These are phyloP conservation scores for Allantophomopsis lycopodina DNA, from an alignment of 2,329 filamentous ascomycete species.

Conservation along the genomic window DNA sequence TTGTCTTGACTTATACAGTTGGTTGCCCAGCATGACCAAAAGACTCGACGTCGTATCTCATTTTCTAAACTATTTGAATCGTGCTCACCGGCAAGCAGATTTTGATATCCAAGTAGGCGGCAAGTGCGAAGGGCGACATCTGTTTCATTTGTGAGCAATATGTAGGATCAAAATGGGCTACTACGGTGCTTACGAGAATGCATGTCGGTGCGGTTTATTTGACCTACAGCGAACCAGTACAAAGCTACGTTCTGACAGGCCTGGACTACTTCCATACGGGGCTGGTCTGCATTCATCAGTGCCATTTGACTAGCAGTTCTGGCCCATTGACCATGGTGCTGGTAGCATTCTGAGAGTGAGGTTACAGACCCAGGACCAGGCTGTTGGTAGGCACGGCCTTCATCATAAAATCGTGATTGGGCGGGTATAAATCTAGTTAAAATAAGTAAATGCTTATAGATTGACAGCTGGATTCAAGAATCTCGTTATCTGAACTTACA, in stretches of 20 bases:
- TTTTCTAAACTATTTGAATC: not conserved
- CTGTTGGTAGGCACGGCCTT: too few relatives aligned
- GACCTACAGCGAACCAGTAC: conserved; percentile 7
- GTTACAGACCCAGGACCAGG: too few relatives aligned
- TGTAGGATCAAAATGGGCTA: not conserved
- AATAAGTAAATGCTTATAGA: too few relatives aligned
- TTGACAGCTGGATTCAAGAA: too few relatives aligned
- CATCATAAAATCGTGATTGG: not conserved
- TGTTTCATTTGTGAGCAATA: conserved; percentile 1
- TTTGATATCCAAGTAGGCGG: conserved; percentile 4
- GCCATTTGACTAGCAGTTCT: conserved; percentile 3
- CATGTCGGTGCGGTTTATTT: conserved; percentile 5
- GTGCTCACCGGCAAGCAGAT: not conserved
- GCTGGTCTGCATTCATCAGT: conserved; percentile 6
- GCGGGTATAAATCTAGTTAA: not conserved
- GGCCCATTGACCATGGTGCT: conserved; percentile 7
- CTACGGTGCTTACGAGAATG: conserved; percentile 4
- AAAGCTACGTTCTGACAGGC: conserved; percentile 7
- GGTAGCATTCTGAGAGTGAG: not conserved
- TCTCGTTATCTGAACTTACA: conserved; percentile 3
- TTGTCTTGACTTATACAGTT: conserved; percentile 5
- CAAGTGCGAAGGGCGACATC: conserved; percentile 5
- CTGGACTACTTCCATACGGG: conserved; percentile 6
- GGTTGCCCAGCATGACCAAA: conserved; percentile 7
- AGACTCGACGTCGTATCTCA: conserved; percentile 5